Evolutionary conservation across 2,329 filamentous ascomycete species (phyloP).

Genomic region (Sporothrix pseudoabietina): DNA sequence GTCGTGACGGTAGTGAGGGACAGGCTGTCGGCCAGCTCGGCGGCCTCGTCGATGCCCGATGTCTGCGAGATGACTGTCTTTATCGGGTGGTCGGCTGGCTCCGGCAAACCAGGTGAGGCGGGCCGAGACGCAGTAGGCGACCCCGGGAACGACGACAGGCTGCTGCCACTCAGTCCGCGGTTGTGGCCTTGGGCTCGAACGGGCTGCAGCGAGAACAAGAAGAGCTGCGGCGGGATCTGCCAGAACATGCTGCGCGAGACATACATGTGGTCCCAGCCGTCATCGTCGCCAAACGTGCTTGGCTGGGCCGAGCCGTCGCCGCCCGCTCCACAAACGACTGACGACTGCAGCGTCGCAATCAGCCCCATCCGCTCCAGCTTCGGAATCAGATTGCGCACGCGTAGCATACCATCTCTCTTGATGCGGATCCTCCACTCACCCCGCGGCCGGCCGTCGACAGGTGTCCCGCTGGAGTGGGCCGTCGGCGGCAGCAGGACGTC

Average conservation of each 20-base stretch:
- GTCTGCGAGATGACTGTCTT: not conserved
- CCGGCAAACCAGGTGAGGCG: slow-evolving; percentile 49
- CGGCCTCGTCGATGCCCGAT: slow-evolving; percentile 25
- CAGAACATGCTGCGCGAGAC: slow-evolving; percentile 81
- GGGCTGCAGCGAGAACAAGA: slow-evolving; percentile 81
- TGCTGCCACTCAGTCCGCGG: not conserved
- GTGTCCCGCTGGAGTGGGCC: slow-evolving; percentile 63
- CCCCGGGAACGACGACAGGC: slow-evolving; percentile 46
- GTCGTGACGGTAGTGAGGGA: slow-evolving; percentile 27
- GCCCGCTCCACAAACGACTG: slow-evolving; percentile 55
- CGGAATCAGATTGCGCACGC: slow-evolving; percentile 77
- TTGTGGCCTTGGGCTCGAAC: slow-evolving; percentile 38
- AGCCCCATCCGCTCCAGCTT: slow-evolving; percentile 95
- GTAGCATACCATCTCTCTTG: slow-evolving; percentile 83
- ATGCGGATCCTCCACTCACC: slow-evolving; percentile 88
- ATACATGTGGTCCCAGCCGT: slow-evolving; percentile 79
- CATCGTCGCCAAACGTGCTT: slow-evolving; percentile 45
- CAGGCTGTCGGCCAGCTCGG: slow-evolving; percentile 7
- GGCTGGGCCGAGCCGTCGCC: not conserved
- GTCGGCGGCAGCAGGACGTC: slow-evolving; percentile 61
- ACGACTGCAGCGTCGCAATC: slow-evolving; percentile 73
- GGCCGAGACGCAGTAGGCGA: slow-evolving; percentile 59
- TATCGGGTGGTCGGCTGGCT: not conserved
- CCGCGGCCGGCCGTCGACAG: slow-evolving; percentile 69
- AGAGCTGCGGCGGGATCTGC: slow-evolving; percentile 85